Evolutionary conservation across 2,329 filamentous ascomycete genomes (phyloP).

Genomic region (Verticillium klebahnii): DNA sequence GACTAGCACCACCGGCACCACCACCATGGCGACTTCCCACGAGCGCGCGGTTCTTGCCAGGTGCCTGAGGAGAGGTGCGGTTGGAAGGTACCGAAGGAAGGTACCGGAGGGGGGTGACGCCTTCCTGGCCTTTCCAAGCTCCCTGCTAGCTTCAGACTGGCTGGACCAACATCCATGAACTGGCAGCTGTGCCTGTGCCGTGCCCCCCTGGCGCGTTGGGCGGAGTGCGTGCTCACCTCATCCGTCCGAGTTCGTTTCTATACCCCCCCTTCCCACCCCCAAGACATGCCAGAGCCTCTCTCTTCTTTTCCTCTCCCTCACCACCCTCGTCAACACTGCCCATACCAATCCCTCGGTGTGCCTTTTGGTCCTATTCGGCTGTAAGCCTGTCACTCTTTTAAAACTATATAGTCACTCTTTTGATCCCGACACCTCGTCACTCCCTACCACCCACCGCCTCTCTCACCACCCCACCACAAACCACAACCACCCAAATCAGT

Average conservation of each 20-base stretch:
- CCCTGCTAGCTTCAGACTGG: too few relatives aligned
- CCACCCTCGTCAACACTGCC: slow-evolving; percentile 7
- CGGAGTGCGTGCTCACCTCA: not conserved
- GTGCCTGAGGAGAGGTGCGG: too few relatives aligned
- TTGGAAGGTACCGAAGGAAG: too few relatives aligned
- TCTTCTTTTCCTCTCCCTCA: slow-evolving; percentile 1
- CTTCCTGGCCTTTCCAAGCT: too few relatives aligned
- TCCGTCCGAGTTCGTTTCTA: not conserved
- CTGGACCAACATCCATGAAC: too few relatives aligned
- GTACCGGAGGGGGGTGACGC: too few relatives aligned
- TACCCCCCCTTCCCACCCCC: not conserved
- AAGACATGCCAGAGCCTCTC: not conserved
- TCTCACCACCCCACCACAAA: slow-evolving; percentile 1
- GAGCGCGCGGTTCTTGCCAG: too few relatives aligned
- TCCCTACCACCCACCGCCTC: not conserved
- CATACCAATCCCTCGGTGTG: not conserved
- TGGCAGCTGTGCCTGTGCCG: too few relatives aligned
- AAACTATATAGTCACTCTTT: slow-evolving; percentile 5
- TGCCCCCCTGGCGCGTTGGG: not conserved
- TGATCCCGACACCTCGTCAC: not conserved
- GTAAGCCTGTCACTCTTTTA: slow-evolving; percentile 1
- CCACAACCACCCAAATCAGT: slow-evolving; percentile 13
- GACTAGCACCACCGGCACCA: not conserved
- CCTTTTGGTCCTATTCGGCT: slow-evolving; percentile 1
- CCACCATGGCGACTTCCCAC: not conserved